These are phyloP conservation scores for Neofusicoccum cordaticola DNA, from an alignment of 2,329 filamentous ascomycete genomes.

Conservation along the genomic window DNA sequence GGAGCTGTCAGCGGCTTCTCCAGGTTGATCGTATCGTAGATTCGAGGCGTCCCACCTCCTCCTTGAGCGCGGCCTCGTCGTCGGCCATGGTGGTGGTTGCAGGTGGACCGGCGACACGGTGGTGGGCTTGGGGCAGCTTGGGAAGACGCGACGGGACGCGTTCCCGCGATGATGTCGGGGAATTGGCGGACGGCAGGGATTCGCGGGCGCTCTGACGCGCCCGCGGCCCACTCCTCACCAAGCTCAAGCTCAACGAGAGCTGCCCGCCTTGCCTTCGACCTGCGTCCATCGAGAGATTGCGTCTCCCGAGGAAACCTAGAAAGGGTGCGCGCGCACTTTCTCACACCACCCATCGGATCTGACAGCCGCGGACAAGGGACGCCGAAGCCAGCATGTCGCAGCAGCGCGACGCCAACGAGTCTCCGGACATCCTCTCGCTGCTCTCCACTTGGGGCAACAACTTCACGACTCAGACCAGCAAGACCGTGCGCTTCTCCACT, in stretches of 20 bases:
- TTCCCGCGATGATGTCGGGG: not conserved
- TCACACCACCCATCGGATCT: not conserved
- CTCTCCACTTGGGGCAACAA: constrained; percentile 35
- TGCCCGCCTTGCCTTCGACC: not conserved
- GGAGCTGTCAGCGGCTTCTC: not conserved
- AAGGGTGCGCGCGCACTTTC: not conserved
- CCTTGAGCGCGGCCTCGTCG: constrained; percentile 27
- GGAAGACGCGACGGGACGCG: constrained; percentile 14
- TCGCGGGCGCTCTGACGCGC: not conserved
- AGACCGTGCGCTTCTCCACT: constrained; percentile 12
- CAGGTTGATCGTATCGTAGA: not conserved
- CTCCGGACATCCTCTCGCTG: constrained; percentile 20
- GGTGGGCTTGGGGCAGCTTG: not conserved
- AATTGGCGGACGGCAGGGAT: not conserved
- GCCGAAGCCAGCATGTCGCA: not conserved
- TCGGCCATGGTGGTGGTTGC: not conserved
- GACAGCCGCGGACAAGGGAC: not conserved
- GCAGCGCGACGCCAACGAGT: not conserved
- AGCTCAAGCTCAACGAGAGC: not conserved
- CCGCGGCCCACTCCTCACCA: too few species aligned
- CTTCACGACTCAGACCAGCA: constrained; percentile 26
- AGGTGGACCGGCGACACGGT: not conserved
- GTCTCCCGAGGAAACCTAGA: not conserved
- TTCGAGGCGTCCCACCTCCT: constrained; percentile 28
- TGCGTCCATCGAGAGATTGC: not conserved